A percentile compares a stretch with the other conserved stretches of the same genome.
Evolutionary conservation across 345 rosid genomes (phyloP).

Genomic region (Anacardium occidentale): DNA sequence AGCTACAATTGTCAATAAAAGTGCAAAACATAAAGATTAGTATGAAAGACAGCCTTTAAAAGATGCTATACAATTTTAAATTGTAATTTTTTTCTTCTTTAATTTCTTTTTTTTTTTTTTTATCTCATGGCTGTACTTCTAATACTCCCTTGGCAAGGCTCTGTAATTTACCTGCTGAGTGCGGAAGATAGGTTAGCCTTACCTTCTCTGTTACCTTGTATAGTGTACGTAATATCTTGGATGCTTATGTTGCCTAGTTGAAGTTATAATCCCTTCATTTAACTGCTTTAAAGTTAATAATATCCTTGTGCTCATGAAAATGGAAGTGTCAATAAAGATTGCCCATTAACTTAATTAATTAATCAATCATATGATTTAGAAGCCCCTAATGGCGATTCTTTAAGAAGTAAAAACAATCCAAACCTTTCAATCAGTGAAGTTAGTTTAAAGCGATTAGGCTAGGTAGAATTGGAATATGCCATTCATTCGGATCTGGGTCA

Average conservation of each 20-base stretch:
- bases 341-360: no score
- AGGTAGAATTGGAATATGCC: no score
- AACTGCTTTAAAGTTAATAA: no score
- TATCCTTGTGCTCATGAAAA: no score
- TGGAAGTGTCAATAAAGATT: no score
- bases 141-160: not conserved
- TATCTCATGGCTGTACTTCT: not conserved
- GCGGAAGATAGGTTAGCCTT: not conserved
- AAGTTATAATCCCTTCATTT: not conserved
- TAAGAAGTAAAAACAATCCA: no score
- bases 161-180: not conserved
- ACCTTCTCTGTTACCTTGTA: not conserved
- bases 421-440: no score
- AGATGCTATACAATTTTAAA: constrained; percentile 3
- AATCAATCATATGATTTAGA: no score
- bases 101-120: no score
- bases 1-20: constrained; percentile 47
- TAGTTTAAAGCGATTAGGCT: no score
- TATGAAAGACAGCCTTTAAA: constrained; percentile 41
- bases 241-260: not conserved
- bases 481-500: no score
- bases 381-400: no score
- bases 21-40: constrained; percentile 49
- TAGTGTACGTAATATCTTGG: not conserved
- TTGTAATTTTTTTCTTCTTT: not conserved